A percentile compares a stretch with the other conserved stretches of the same genome.
Evolutionary conservation across 805 yeast genomes (phyloP).

Genomic region (Wickerhamiella siamensis): DNA sequence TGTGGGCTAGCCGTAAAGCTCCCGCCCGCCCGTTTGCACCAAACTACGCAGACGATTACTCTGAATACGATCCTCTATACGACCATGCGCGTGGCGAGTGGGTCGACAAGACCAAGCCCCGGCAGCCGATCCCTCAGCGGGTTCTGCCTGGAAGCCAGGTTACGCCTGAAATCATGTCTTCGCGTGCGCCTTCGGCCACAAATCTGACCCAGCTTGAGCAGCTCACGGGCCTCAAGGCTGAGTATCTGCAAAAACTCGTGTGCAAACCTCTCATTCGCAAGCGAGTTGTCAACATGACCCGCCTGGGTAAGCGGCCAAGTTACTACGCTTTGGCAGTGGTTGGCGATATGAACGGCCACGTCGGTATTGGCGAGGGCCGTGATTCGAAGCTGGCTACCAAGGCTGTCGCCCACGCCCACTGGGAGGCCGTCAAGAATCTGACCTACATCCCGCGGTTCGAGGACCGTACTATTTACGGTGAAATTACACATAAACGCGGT

Average conservation of each 20-base stretch:
- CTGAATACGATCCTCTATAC: conserved; percentile 61
- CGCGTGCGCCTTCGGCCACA: conserved; percentile 19
- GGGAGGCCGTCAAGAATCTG: conserved; percentile 85
- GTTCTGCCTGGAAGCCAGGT: conserved; percentile 33
- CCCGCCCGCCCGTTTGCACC: conserved; percentile 50
- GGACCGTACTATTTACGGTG: conserved; percentile 79
- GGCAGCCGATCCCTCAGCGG: conserved; percentile 42
- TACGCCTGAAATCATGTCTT: conserved; percentile 23
- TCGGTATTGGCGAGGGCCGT: conserved; percentile 92
- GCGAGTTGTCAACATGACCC: conserved; percentile 79
- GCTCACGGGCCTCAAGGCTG: conserved; percentile 21
- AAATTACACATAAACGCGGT: conserved; percentile 68
- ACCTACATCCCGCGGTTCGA: conserved; percentile 74
- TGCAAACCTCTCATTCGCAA: conserved; percentile 30
- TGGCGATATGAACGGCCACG: conserved; percentile 86
- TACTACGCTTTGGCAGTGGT: conserved; percentile 76
- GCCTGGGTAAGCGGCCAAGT: conserved; percentile 34
- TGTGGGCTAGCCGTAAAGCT: conserved; percentile 34
- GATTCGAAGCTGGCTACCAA: conserved; percentile 60
- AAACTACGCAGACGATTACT: conserved; percentile 52
- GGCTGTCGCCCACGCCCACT: conserved; percentile 73
- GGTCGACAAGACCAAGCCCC: conserved; percentile 36
- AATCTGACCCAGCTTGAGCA: conserved; percentile 23
- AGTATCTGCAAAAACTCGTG: conserved; percentile 17
- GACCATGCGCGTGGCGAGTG: conserved; percentile 41